phyloP scores from a whole-genome alignment of 2,329 filamentous ascomycete genomes.

The Davidsoniella virescens region DNA sequence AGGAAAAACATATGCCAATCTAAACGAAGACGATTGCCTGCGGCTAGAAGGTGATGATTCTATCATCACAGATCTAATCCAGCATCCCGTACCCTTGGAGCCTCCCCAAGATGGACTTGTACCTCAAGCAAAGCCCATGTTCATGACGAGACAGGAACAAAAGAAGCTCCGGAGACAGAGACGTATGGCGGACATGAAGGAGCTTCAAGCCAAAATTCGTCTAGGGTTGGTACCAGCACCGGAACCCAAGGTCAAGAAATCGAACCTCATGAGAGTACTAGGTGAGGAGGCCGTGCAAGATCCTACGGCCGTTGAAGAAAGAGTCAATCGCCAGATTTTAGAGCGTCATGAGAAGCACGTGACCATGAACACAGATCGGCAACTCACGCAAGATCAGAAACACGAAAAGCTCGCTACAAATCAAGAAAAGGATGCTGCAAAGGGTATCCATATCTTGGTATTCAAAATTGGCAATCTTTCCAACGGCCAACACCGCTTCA shows the following conservation, averaged over 20 bases:
- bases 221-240: slow-evolving; percentile 79
- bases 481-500: slow-evolving; percentile 86
- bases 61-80: slow-evolving; percentile 79
- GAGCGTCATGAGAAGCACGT: slow-evolving; percentile 70
- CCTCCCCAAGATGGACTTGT: slow-evolving; percentile 78
- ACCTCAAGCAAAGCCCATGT: slow-evolving; percentile 74
- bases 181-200: slow-evolving; percentile 83
- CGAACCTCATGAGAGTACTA: slow-evolving; percentile 91
- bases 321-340: slow-evolving; percentile 82
- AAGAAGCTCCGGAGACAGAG: slow-evolving; percentile 80
- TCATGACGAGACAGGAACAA: slow-evolving; percentile 78
- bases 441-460: slow-evolving; percentile 71
- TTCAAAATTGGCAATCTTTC: slow-evolving; percentile 82
- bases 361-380: slow-evolving; percentile 63
- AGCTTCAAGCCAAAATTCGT: slow-evolving; percentile 89
- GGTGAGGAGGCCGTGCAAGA: slow-evolving; percentile 80
- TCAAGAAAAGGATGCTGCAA: slow-evolving; percentile 74
- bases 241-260: slow-evolving; percentile 91
- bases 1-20: slow-evolving; percentile 55
- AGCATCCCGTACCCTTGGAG: slow-evolving; percentile 81
- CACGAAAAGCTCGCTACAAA: slow-evolving; percentile 69
- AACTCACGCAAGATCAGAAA: slow-evolving; percentile 73
- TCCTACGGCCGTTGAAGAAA: slow-evolving; percentile 88
- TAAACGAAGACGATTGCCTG: slow-evolving; percentile 47
- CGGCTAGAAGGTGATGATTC: slow-evolving; percentile 66